phyloP scores from a whole-genome alignment of 345 rosid genomes.

The Linum lewisii region DNA sequence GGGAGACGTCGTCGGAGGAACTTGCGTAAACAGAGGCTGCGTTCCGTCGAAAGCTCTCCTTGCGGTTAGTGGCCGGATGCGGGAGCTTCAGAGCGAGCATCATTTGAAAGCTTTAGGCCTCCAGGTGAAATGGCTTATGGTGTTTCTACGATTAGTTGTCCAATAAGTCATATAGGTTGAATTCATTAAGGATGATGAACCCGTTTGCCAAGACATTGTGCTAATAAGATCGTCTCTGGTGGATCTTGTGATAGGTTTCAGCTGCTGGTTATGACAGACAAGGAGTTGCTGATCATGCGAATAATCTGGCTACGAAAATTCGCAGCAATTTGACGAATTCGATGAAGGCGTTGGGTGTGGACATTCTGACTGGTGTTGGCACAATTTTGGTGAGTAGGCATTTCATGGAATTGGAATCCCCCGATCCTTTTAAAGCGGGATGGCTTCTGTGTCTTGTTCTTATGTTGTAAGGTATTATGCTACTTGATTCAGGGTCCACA shows the following conservation, averaged over 20 bases:
- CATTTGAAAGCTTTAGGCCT: constrained; percentile 92
- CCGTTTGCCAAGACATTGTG: background rate
- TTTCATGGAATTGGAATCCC: background rate
- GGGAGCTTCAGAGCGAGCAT: constrained; percentile 88
- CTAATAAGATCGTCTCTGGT: background rate
- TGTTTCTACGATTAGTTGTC: background rate
- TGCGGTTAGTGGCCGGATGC: constrained; percentile 96
- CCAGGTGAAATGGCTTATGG: constrained; percentile 49
- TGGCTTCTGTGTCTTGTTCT: background rate
- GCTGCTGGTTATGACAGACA: constrained; percentile 92
- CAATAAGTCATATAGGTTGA: background rate
- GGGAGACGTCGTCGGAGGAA: constrained; percentile 98
- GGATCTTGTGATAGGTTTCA: constrained; percentile 45
- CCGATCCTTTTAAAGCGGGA: background rate
- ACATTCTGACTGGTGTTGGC: constrained; percentile 86
- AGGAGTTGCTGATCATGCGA: constrained; percentile 97
- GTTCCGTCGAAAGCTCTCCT: constrained; percentile 97
- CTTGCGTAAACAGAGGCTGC: constrained; percentile 97
- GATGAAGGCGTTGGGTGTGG: constrained; percentile 89
- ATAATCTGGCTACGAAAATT: constrained; percentile 80
- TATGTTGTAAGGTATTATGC: constrained; percentile 6
- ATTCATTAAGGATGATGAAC: background rate
- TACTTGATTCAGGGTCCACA: constrained; percentile 62
- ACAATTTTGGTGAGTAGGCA: constrained; percentile 56
- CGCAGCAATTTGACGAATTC: constrained; percentile 86